Percentiles rank a stretch among this genome's conserved stretches.
These are phyloP conservation scores for Yamadazyma epiphylla DNA, from an alignment of 1,139 yeast species.

Conservation along the genomic window DNA sequence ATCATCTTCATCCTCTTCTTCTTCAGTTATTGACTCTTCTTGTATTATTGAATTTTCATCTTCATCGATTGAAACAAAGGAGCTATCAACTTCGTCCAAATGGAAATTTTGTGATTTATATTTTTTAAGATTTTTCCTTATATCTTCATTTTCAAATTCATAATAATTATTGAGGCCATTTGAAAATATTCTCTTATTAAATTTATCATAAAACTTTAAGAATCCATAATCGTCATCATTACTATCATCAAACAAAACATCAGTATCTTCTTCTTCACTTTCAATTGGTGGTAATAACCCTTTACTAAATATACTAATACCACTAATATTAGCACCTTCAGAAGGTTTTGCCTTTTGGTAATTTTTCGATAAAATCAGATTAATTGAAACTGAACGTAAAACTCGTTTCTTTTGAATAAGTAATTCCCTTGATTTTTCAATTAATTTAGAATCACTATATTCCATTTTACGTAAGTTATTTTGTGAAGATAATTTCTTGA, in stretches of 20 bases:
- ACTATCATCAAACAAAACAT: constrained; percentile 7
- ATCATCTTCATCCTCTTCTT: constrained; percentile 12
- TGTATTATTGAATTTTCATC: constrained; percentile 10
- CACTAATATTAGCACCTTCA: constrained; percentile 8
- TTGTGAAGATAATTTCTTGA: constrained; percentile 37
- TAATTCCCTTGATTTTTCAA: constrained; percentile 39
- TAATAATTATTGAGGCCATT: constrained; percentile 25
- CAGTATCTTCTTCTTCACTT: neutral
- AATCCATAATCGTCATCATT: constrained; percentile 37
- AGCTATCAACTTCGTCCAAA: constrained; percentile 9
- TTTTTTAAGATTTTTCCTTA: constrained; percentile 20
- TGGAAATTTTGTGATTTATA: constrained; percentile 35
- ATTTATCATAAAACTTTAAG: constrained; percentile 26
- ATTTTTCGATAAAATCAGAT: constrained; percentile 33
- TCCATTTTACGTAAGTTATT: constrained; percentile 32
- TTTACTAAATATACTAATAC: constrained; percentile 15
- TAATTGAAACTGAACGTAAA: constrained; percentile 42
- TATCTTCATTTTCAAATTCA: constrained; percentile 15
- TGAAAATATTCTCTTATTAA: constrained; percentile 28
- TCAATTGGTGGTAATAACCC: constrained; percentile 12
- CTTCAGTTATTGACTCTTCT: constrained; percentile 6
- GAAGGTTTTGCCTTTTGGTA: constrained; percentile 13
- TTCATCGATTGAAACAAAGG: constrained; percentile 7
- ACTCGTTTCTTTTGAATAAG: constrained; percentile 44
- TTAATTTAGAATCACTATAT: constrained; percentile 53